Evolutionary conservation across 73 alveolate species (phyloP).

Genomic region (Symbiodinium natans): DNA sequence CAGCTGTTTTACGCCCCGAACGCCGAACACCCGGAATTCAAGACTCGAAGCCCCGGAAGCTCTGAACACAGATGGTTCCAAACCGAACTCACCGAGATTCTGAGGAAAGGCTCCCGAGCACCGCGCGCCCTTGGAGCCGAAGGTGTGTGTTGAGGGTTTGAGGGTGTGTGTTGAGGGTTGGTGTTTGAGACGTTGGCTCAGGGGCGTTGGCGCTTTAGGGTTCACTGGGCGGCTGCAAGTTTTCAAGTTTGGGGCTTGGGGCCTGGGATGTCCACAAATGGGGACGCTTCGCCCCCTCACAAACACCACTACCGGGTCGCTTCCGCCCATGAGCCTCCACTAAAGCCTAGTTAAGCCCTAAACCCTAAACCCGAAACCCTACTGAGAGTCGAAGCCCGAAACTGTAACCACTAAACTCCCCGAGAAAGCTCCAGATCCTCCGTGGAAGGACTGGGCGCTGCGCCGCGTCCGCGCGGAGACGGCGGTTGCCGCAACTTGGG

Average conservation of each 20-base stretch:
- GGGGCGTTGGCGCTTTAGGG: background rate
- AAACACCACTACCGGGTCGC: background rate
- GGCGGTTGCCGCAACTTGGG: background rate
- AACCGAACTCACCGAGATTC: too few species aligned
- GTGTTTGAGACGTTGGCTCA: background rate
- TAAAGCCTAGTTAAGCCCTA: too few species aligned
- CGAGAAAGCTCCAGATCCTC: background rate
- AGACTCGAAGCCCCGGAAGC: too few species aligned
- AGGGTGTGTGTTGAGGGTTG: too few species aligned
- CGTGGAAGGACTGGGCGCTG: constrained; percentile 58
- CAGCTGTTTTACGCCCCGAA: too few species aligned
- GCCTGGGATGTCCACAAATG: too few species aligned
- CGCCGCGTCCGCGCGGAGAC: constrained; percentile 76
- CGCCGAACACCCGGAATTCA: too few species aligned
- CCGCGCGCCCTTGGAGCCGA: background rate
- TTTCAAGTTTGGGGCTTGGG: background rate
- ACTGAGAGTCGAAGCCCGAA: too few species aligned
- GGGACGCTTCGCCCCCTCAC: too few species aligned
- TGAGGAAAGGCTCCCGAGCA: background rate
- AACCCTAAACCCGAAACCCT: background rate
- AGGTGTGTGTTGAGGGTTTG: background rate
- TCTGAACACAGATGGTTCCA: too few species aligned
- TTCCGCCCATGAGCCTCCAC: too few species aligned
- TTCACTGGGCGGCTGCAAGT: background rate
- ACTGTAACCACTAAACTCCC: background rate